A percentile compares a stretch with the other conserved stretches of the same genome.
These are phyloP conservation scores for Skeletonema tropicum DNA, from an alignment of 108 stramenopile species.

Conservation along the genomic window DNA sequence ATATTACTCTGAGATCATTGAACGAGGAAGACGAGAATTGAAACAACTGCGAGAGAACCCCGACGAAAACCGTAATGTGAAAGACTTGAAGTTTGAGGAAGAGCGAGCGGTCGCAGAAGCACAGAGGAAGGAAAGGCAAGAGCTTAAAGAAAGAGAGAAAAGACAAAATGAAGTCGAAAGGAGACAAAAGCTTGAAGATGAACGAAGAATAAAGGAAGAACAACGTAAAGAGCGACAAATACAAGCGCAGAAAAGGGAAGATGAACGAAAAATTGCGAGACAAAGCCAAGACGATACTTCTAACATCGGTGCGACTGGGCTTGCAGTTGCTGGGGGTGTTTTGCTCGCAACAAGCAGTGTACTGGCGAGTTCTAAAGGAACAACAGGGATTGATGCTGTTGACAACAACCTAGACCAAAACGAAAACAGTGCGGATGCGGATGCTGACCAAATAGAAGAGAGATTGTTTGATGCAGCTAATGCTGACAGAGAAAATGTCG, in stretches of 20 bases:
- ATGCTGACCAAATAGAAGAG: neutral
- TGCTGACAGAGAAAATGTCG: too few relatives aligned
- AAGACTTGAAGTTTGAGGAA: constrained; percentile 45
- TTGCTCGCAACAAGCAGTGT: too few relatives aligned
- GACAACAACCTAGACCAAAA: too few relatives aligned
- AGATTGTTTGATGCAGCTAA: neutral
- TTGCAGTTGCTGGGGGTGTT: neutral
- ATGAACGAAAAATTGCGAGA: neutral
- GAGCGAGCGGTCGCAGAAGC: constrained; percentile 16
- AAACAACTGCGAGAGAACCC: constrained; percentile 32
- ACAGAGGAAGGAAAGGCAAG: constrained; percentile 18
- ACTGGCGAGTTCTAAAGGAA: too few relatives aligned
- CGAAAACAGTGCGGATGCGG: neutral
- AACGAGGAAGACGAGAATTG: constrained; percentile 33
- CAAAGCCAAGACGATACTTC: constrained; percentile 9
- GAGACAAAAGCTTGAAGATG: constrained; percentile 21
- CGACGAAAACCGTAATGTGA: constrained; percentile 30
- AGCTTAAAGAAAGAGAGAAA: constrained; percentile 12
- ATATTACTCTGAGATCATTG: constrained; percentile 28
- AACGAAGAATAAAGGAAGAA: neutral
- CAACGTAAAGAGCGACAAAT: neutral
- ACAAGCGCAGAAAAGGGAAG: neutral
- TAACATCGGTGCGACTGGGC: neutral
- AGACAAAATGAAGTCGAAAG: constrained; percentile 17
- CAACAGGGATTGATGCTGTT: too few relatives aligned